Percentiles rank a stretch among this genome's conserved stretches.
These are phyloP conservation scores for Ploettnerulaceae sp. DNA, from an alignment of 2,329 filamentous ascomycete genomes.

Conservation along the genomic window DNA sequence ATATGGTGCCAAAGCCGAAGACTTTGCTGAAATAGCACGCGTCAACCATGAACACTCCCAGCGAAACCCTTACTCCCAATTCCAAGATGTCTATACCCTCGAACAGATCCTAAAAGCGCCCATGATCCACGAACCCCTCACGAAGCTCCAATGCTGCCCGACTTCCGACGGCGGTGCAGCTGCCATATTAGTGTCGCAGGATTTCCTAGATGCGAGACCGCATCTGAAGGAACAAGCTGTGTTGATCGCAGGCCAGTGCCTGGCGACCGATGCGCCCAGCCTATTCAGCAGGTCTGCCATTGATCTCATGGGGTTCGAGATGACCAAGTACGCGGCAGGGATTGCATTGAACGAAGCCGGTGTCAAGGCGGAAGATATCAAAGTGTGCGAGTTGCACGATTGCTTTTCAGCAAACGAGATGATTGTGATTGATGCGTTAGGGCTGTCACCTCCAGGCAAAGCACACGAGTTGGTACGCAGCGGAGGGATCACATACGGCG, in stretches of 20 bases:
- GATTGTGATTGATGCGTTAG: conserved; percentile 81
- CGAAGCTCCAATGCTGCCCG: conserved; percentile 97
- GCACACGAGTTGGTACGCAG: conserved; percentile 85
- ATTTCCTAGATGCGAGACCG: conserved; percentile 79
- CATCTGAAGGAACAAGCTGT: conserved; percentile 80
- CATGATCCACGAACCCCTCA: conserved; percentile 80
- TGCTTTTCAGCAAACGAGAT: conserved; percentile 97
- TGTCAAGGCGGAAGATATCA: conserved; percentile 62
- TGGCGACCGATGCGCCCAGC: conserved; percentile 77
- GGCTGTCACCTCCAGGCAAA: conserved; percentile 71
- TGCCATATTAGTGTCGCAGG: conserved; percentile 81
- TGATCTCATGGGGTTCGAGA: conserved; percentile 84
- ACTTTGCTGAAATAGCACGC: conserved; percentile 92
- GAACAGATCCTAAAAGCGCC: conserved; percentile 73
- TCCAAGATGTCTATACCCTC: conserved; percentile 83
- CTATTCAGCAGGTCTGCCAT: conserved; percentile 79
- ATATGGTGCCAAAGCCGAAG: conserved; percentile 74
- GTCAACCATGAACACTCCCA: conserved; percentile 90
- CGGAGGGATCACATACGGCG: conserved; percentile 87
- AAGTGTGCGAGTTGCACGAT: conserved; percentile 90
- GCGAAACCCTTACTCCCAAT: conserved; percentile 96
- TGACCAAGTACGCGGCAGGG: conserved; percentile 67
- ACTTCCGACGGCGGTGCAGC: conserved; percentile 91
- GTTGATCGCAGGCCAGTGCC: conserved; percentile 78
- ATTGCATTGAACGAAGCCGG: conserved; percentile 71